Evolutionary conservation across 1,284 basidiomycete species (phyloP), one percentile per base, ranked within the genome.

Genomic region (Takashimella koratensis): DNA sequence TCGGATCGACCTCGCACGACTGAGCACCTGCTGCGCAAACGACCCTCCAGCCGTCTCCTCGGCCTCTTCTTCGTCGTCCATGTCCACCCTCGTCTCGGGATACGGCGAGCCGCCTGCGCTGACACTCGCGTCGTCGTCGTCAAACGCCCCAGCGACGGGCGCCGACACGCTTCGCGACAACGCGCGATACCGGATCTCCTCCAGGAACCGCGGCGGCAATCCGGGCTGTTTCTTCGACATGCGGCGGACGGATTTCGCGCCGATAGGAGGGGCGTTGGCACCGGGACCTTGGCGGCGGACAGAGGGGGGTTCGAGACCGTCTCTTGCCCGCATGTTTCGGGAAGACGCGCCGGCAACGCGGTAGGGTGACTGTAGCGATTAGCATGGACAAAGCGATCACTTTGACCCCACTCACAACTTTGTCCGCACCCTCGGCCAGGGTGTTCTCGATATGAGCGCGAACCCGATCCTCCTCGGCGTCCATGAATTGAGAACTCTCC

Each of bases 391-490:
- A 8, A 8, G 30, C 8, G 30, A 36, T 36, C 8, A 16, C 8
- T 8, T 36, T 36, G 10, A 36, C 23, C 24, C 0, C 16, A 63
- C 68, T 64, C 49, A 70, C 70, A 12, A 75, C 66, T 43, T 66
- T 62, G 51, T 84, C 84, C 23, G 83, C 83, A 22, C 89, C 88
- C 49, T 84, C 84, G 30, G 83, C 86, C 43, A 94, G 74, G 57
- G 88, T 86, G 58, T 87, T 84, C 66, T 91, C 87, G 47, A 93
- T 86, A 68, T 92, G 88, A 61, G 86, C 85, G 60, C 87, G 82
- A 4, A 88, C 89, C 56, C 85, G 80, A n/a, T 85, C 87, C 56
- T 93, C 91, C 59, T 92, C 88, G 4, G 90, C 91, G 70, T 93
- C 90, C 83, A 89, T 85, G 66, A 94, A 94, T 66, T 93, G 91